Conservation (phyloP, 192 early-diverging fungal genomes). For the Entomortierella parvispora region DNA sequence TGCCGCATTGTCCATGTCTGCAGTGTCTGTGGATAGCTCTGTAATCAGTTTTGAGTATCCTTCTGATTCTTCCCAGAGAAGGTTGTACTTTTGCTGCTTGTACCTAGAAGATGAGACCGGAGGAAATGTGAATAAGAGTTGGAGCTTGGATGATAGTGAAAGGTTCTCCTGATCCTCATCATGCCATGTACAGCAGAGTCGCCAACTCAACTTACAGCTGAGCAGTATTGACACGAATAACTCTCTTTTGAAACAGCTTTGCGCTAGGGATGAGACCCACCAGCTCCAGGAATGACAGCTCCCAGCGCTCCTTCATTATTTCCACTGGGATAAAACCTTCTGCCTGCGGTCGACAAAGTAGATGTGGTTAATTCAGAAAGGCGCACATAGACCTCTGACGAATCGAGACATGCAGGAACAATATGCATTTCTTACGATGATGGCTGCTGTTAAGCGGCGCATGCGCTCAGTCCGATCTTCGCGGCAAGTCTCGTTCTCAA, state of each 20-base stretch:
- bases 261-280: constrained; percentile 60
- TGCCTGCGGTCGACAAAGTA: background rate
- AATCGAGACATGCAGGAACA: too few relatives aligned
- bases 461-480: constrained; percentile 3
- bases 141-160: background rate
- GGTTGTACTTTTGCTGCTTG: constrained; percentile 86
- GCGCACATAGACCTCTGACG: background rate
- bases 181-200: background rate
- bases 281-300: constrained; percentile 61
- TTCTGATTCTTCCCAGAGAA: constrained; percentile 82
- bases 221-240: constrained; percentile 65
- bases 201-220: constrained; percentile 55
- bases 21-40: constrained; percentile 56
- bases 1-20: constrained; percentile 8
- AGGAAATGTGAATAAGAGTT: background rate
- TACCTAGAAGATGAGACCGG: too few relatives aligned
- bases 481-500: constrained; percentile 14
- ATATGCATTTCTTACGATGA: constrained; percentile 47
- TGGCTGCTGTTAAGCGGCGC: constrained; percentile 9
- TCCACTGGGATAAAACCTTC: constrained; percentile 53
- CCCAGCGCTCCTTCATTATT: constrained; percentile 65
- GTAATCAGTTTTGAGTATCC: constrained; percentile 82
- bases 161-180: background rate
- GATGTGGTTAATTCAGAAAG: too few relatives aligned
- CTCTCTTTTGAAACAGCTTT: constrained; percentile 50